phyloP scores from a whole-genome alignment of 306 rosid genomes.

The Quercus variabilis region DNA sequence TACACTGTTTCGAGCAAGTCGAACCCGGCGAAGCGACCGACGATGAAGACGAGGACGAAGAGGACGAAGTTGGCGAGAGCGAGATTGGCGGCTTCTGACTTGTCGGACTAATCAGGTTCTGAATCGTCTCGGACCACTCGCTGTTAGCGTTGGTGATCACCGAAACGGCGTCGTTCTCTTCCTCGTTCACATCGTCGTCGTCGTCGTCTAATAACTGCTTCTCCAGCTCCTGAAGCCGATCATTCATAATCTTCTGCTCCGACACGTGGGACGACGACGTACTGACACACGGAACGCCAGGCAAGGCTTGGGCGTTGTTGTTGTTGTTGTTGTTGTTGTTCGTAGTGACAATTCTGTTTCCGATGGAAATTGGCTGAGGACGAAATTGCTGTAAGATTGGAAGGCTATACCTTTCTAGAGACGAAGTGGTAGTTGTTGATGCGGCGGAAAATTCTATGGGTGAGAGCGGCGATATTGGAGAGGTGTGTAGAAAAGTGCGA shows the following conservation, averaged over 20 bases:
- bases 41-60: constrained; percentile 50
- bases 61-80: constrained; percentile 69
- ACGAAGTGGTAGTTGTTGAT: neutral
- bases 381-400: neutral
- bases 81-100: constrained; percentile 55
- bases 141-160: constrained; percentile 49
- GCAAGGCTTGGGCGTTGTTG: neutral
- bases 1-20: constrained; percentile 45
- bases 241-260: constrained; percentile 53
- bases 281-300: neutral
- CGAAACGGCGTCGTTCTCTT: constrained; percentile 56
- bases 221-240: constrained; percentile 67
- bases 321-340: neutral
- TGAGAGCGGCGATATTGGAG: constrained; percentile 50
- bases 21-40: constrained; percentile 60
- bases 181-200: constrained; percentile 55
- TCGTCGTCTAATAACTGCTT: constrained; percentile 83
- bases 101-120: constrained; percentile 54
- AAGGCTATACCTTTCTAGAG: neutral
- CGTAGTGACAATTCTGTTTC: neutral
- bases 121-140: constrained; percentile 80
- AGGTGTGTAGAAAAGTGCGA: constrained; percentile 37
- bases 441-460: constrained; percentile 56
- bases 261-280: constrained; percentile 13
- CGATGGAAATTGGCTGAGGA: neutral